Conservation (phyloP, 2,329 filamentous ascomycete species). For the Fusarium lateritium region DNA sequence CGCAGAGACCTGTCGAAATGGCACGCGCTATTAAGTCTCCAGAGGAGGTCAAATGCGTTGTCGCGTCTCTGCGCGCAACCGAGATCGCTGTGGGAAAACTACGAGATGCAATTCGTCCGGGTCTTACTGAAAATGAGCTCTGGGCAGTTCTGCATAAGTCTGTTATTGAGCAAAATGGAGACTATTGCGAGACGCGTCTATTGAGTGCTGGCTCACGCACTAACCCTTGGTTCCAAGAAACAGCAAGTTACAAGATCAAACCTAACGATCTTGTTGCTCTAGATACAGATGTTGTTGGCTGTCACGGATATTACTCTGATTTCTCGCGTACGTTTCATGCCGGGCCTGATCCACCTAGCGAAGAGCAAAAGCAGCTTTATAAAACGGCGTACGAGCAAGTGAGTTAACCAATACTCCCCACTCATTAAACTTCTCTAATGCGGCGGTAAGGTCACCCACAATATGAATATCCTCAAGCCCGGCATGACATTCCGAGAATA, state of each 20-base stretch:
- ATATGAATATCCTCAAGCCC: slow-evolving; percentile 14
- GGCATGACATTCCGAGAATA: slow-evolving; percentile 21
- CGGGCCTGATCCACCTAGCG: slow-evolving; percentile 9
- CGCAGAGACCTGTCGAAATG: slow-evolving; percentile 12
- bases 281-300: slow-evolving; percentile 19
- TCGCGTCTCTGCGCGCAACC: slow-evolving; percentile 3
- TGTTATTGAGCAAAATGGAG: slow-evolving; percentile 12
- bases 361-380: slow-evolving; percentile 7
- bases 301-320: slow-evolving; percentile 19
- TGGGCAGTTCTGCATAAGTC: slow-evolving; percentile 14
- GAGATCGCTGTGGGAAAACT: slow-evolving; percentile 8
- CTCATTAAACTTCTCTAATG: neutral
- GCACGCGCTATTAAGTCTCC: slow-evolving; percentile 7
- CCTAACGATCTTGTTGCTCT: slow-evolving; percentile 16
- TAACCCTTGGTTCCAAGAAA: slow-evolving; percentile 19
- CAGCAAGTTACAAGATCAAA: slow-evolving; percentile 11
- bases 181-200: slow-evolving; percentile 12
- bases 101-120: slow-evolving; percentile 6
- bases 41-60: slow-evolving; percentile 6
- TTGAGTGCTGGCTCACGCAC: neutral
- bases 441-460: neutral
- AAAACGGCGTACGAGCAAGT: slow-evolving; percentile 3
- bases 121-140: slow-evolving; percentile 15
- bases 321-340: slow-evolving; percentile 14
- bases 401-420: neutral